A percentile compares a stretch with the other conserved stretches of the same genome.
These are phyloP conservation scores for Claviceps sp. DNA, from an alignment of 2,329 filamentous ascomycete genomes.

Conservation along the genomic window DNA sequence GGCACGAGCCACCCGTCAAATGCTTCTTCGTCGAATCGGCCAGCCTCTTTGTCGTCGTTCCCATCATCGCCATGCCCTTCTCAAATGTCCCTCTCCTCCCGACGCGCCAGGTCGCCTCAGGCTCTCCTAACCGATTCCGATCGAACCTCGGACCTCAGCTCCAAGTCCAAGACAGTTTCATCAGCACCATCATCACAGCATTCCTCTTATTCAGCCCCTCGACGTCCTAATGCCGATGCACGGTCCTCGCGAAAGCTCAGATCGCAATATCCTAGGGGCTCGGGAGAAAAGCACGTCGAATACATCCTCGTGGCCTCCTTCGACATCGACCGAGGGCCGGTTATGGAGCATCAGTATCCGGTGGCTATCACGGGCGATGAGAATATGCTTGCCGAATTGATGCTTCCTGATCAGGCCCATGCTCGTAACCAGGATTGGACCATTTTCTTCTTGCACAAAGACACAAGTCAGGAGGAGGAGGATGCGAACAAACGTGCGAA, in stretches of 20 bases:
- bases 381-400: conserved; percentile 94
- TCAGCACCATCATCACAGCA: conserved; percentile 48
- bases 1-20: conserved; percentile 22
- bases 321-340: conserved; percentile 86
- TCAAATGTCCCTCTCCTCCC: conserved; percentile 40
- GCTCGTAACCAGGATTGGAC: conserved; percentile 96
- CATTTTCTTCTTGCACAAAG: conserved; percentile 97
- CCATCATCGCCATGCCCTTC: conserved; percentile 45
- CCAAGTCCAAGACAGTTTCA: conserved; percentile 46
- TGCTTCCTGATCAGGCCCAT: conserved; percentile 95
- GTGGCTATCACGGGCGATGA: conserved; percentile 92
- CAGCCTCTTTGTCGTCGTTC: conserved; percentile 52
- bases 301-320: conserved; percentile 97
- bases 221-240: conserved; percentile 36
- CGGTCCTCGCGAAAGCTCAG: conserved; percentile 45
- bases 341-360: conserved; percentile 98
- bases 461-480: conserved; percentile 72
- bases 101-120: conserved; percentile 42
- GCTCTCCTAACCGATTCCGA: conserved; percentile 37
- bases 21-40: conserved; percentile 19
- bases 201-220: conserved; percentile 41
- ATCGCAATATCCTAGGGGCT: conserved; percentile 63
- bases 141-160: conserved; percentile 44
- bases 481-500: conserved; percentile 53
- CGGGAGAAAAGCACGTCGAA: conserved; percentile 85